These are phyloP conservation scores for Leishmania turanica DNA, from an alignment of 208 protist genomes.

Conservation along the genomic window DNA sequence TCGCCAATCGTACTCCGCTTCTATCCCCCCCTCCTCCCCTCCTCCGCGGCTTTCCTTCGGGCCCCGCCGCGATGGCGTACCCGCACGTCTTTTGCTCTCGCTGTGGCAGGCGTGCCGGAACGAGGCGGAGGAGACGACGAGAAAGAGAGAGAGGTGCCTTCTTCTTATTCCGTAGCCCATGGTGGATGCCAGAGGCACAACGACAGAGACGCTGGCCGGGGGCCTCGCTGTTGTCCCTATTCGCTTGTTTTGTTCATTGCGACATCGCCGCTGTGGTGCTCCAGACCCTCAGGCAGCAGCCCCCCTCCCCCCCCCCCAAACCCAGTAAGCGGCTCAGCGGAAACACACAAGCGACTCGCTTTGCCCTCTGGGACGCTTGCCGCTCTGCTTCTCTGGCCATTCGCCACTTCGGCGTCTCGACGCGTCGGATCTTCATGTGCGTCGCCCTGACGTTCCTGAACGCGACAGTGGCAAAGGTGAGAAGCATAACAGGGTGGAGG, in stretches of 20 bases:
- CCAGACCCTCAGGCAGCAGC: background rate
- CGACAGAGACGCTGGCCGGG: too few relatives aligned
- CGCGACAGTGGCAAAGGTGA: background rate
- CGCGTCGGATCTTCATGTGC: background rate
- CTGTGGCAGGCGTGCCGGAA: background rate
- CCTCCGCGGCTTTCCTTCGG: background rate
- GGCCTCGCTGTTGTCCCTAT: background rate
- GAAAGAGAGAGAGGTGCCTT: background rate
- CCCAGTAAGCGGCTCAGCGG: background rate
- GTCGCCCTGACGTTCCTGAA: background rate
- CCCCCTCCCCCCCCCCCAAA: background rate
- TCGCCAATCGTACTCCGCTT: background rate
- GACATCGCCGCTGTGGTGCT: background rate
- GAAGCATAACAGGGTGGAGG: background rate
- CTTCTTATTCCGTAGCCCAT: background rate
- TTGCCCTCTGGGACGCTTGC: background rate
- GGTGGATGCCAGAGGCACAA: background rate
- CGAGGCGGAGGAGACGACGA: background rate
- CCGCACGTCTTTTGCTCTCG: background rate
- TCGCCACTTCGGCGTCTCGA: background rate
- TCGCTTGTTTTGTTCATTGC: background rate
- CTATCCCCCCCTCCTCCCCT: background rate
- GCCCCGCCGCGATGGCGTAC: too few relatives aligned
- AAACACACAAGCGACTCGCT: background rate
- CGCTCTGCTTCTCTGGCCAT: background rate